Evolutionary conservation across 75 land plant species (phyloP), one percentile per base, ranked within the genome.

Genomic region (Pinus albicaulis): DNA sequence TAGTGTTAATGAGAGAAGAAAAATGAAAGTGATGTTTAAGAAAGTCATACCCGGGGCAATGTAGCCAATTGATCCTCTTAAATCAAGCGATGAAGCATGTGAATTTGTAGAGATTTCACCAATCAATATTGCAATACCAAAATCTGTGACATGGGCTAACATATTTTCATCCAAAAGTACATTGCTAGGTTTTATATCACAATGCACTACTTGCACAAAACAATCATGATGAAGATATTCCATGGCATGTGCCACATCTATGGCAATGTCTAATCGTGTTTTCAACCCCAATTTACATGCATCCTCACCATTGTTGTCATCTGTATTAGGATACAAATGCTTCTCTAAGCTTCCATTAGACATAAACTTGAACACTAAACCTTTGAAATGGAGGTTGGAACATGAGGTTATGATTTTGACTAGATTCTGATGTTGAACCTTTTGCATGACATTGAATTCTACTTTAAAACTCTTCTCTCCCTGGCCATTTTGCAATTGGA

Each of bases 191-290:
- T n/a, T n/a, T n/a, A n/a, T n/a, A n/a, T n/a, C n/a, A n/a, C n/a
- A n/a, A n/a, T n/a, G n/a, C n/a, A n/a, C n/a, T n/a, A n/a, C n/a
- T n/a, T n/a, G 66, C 59, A 55, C 25, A 74, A n/a, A 52, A 19
- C 74, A 78, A 68, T 80, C 53, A 16, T 61, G 83, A 52, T 82
- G 83, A 14, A 82, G 77, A 34, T 82, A 80, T 7, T 84, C 74
- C 77, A 82, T 60, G 19, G 83, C 84, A 15, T 75, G 73, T 8
- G 84, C 84, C 17, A 75, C 22, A 75, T 82, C 83, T 48, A 74
- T 80, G 57, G 73, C 83, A 23, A 82, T 82, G 14, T 80, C 78
- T 72, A 82, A 65, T 17, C 83, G 53, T 20, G 56, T 74, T 14
- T 15, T 11, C 5, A 74, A 56, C 16, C 15, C 55, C 26, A 79